These are phyloP conservation scores for Saturnispora saitoi DNA, from an alignment of 805 yeast species.

Conservation along the genomic window DNA sequence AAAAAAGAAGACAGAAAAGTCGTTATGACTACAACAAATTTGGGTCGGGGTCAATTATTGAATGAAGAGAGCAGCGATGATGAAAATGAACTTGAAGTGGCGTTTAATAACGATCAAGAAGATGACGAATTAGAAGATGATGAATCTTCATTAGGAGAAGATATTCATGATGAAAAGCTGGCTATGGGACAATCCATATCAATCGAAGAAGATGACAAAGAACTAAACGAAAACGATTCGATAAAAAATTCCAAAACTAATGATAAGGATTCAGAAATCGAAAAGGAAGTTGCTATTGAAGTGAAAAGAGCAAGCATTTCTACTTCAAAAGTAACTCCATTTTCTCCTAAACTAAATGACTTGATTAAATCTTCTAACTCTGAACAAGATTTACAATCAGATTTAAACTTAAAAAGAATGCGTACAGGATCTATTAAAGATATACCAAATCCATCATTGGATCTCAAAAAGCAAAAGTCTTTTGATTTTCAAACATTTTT, in stretches of 20 bases:
- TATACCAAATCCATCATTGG: constrained; percentile 26
- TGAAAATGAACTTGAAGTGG: constrained; percentile 6
- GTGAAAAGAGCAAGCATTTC: constrained; percentile 6
- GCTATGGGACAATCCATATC: not conserved
- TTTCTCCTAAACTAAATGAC: not conserved
- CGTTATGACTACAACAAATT: not conserved
- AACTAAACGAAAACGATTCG: not conserved
- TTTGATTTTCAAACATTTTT: constrained; percentile 85
- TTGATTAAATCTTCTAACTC: not conserved
- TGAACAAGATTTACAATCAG: not conserved
- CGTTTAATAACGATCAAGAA: constrained; percentile 17
- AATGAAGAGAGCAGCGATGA: constrained; percentile 9
- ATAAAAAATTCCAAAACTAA: not conserved
- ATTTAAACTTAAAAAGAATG: not conserved
- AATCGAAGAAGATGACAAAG: not conserved
- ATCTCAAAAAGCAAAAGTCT: constrained; percentile 26
- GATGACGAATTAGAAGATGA: constrained; percentile 3
- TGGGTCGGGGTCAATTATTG: not conserved
- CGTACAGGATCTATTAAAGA: constrained; percentile 12
- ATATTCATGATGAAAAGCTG: constrained; percentile 4
- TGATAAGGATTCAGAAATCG: constrained; percentile 1
- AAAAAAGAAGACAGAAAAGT: not conserved
- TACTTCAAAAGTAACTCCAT: not conserved
- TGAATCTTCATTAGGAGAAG: constrained; percentile 3
- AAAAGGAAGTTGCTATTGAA: constrained; percentile 11